Conservation (phyloP, 495 filamentous ascomycete species). For the Hypomontagnella submonticulosa region DNA sequence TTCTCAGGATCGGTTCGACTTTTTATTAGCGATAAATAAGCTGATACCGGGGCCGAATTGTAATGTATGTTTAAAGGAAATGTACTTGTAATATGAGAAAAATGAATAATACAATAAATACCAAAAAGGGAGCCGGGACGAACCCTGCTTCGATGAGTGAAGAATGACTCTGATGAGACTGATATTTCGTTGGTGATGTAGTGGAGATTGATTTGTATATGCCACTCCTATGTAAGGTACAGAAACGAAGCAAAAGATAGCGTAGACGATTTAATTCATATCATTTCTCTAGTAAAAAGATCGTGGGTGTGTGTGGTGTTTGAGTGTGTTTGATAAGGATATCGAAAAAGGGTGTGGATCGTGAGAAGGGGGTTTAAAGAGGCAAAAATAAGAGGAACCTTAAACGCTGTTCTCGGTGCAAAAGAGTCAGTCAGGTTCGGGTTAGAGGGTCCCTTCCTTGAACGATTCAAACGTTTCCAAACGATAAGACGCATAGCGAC, state of each 20-base stretch:
- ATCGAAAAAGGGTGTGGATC: conserved; percentile 23
- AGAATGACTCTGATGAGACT: conserved; percentile 1
- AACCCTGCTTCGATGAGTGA: background rate
- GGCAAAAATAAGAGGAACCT: conserved; percentile 1
- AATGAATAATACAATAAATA: background rate
- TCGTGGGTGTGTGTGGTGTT: no score
- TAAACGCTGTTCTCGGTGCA: conserved; percentile 21
- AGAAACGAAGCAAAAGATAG: conserved; percentile 3
- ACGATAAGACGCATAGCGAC: conserved; percentile 41
- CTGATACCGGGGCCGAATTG: conserved; percentile 30
- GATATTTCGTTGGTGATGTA: no score
- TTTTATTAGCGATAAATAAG: conserved; percentile 36
- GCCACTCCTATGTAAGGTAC: no score
- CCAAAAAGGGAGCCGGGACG: no score
- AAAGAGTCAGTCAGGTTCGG: conserved; percentile 21
- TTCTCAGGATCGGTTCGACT: conserved; percentile 8
- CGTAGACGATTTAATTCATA: no score
- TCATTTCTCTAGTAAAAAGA: no score
- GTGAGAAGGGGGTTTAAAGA: conserved; percentile 11
- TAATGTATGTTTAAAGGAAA: conserved; percentile 2
- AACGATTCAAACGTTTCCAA: conserved; percentile 8
- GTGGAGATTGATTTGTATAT: no score
- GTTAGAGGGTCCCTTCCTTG: background rate
- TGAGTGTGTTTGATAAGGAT: no score
- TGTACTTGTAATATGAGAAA: background rate